phyloP scores from a whole-genome alignment of 352 stramenopile species.

The Phytophthora brassicae region DNA sequence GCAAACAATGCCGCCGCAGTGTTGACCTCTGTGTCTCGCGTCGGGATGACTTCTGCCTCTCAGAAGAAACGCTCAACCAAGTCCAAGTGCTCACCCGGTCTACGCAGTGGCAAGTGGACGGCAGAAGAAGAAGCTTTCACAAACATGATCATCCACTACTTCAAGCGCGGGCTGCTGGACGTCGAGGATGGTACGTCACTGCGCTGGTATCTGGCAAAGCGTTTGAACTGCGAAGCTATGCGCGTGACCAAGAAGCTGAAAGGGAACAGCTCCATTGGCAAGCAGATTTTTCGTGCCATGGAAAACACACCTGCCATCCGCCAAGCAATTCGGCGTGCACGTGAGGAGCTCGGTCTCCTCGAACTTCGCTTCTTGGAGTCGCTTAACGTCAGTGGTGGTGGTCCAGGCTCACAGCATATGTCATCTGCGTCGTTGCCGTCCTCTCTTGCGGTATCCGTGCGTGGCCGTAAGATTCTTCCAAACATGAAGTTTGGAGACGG shows the following conservation, averaged over 20 bases:
- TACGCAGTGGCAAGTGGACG: constrained; percentile 88
- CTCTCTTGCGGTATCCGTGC: constrained; percentile 34
- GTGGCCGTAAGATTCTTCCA: constrained; percentile 38
- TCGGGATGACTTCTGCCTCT: not conserved
- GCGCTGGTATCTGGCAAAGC: constrained; percentile 85
- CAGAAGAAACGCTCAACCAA: constrained; percentile 84
- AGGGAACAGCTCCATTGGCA: constrained; percentile 86
- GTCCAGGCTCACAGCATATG: constrained; percentile 15
- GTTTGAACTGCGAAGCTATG: constrained; percentile 87
- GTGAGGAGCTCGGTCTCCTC: constrained; percentile 56
- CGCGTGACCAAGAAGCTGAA: constrained; percentile 90
- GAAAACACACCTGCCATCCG: constrained; percentile 65
- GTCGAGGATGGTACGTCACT: constrained; percentile 84
- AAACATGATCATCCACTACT: constrained; percentile 86
- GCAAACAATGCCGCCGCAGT: constrained; percentile 23
- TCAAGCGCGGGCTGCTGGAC: constrained; percentile 76
- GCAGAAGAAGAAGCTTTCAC: constrained; percentile 81
- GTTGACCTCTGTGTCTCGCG: constrained; percentile 26
- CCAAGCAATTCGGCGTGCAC: constrained; percentile 50
- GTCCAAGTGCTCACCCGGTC: constrained; percentile 79
- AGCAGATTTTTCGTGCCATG: constrained; percentile 85
- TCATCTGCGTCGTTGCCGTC: constrained; percentile 12
- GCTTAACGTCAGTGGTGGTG: constrained; percentile 40
- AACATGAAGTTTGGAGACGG: constrained; percentile 25
- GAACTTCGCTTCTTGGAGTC: constrained; percentile 78